Conservation (phyloP, 2,329 filamentous ascomycete species). For the Colletotrichum sp. region DNA sequence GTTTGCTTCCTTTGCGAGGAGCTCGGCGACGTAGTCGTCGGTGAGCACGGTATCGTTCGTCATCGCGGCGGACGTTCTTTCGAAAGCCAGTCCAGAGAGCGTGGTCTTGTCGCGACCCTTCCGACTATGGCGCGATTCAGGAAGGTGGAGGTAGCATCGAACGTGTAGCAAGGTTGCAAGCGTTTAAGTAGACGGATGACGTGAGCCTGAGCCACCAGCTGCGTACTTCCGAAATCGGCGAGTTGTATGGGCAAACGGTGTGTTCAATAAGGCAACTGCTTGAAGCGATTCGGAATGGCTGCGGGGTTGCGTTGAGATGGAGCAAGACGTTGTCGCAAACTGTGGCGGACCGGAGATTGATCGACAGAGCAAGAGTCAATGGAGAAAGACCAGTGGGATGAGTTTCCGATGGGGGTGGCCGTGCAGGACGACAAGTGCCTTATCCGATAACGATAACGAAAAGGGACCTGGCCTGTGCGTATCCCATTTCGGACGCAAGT, state of each 20-base stretch:
- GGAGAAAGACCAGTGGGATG: background rate
- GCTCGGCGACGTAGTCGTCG: slow-evolving; percentile 79
- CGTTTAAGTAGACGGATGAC: background rate
- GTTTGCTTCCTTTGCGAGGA: slow-evolving; percentile 82
- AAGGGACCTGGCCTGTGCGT: background rate
- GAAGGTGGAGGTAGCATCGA: background rate
- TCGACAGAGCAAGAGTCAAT: background rate
- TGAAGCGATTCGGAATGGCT: background rate
- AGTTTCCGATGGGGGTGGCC: background rate
- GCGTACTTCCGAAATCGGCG: background rate
- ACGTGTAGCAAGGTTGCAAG: background rate
- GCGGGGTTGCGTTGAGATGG: background rate
- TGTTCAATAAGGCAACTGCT: background rate
- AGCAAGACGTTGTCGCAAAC: background rate
- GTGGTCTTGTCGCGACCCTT: background rate
- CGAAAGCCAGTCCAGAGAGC: background rate
- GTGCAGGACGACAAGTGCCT: background rate
- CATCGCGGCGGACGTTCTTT: slow-evolving; percentile 31
- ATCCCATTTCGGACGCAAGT: slow-evolving; percentile 38
- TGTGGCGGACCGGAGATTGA: background rate
- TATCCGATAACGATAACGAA: background rate
- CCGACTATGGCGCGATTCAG: background rate
- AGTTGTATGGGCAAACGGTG: background rate
- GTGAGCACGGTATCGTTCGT: slow-evolving; percentile 59
- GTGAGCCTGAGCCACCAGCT: background rate